These are phyloP conservation scores for Stevia rebaudiana DNA, from an alignment of 140 eudicot species.

Conservation along the genomic window DNA sequence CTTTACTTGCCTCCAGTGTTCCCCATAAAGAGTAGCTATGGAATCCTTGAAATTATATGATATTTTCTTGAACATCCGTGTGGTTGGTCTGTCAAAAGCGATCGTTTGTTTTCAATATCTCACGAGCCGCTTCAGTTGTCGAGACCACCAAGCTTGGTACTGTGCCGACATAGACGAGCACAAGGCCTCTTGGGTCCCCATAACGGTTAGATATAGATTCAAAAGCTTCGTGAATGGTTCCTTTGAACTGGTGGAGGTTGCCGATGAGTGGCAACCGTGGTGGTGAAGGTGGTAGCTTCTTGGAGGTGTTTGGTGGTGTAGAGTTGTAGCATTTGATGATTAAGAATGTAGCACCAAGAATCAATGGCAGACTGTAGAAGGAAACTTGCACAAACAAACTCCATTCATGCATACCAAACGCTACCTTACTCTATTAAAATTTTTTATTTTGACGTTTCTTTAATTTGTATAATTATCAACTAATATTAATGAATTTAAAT, in stretches of 20 bases:
- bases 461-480: too few relatives aligned
- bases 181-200: not conserved
- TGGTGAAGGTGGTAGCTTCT: conserved; percentile 2
- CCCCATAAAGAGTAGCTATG: not conserved
- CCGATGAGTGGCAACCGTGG: not conserved
- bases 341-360: not conserved
- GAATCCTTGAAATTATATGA: not conserved
- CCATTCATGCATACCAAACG: too few relatives aligned
- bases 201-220: not conserved
- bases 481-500: too few relatives aligned
- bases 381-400: not conserved
- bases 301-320: not conserved
- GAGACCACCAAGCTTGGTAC: conserved; percentile 5
- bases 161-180: conserved; percentile 1
- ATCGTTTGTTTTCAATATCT: conserved; percentile 15
- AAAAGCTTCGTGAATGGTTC: not conserved
- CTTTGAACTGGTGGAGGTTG: conserved; percentile 9
- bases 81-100: not conserved
- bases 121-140: not conserved
- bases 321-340: not conserved
- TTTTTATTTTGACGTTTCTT: too few relatives aligned
- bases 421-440: too few relatives aligned
- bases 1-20: conserved; percentile 6
- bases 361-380: not conserved
- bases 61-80: not conserved